phyloP scores from a whole-genome alignment of 78 protist genomes.

The Dictyostelium discoideum region DNA sequence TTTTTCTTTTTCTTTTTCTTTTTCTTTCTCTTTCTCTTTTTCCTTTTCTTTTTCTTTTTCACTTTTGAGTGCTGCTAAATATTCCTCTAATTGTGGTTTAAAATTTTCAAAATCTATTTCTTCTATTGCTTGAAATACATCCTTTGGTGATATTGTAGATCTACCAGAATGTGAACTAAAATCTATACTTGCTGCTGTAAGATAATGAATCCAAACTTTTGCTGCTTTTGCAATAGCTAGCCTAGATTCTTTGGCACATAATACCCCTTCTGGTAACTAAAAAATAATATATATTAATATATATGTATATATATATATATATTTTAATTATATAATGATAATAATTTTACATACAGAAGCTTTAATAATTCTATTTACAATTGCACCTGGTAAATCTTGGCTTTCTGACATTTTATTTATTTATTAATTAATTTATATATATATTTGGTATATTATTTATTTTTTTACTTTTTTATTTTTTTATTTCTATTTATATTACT shows the following conservation, averaged over 20 bases:
- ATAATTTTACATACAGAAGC: slow-evolving; percentile 16
- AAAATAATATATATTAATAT: background rate
- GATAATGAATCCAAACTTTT: slow-evolving; percentile 61
- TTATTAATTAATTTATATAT: background rate
- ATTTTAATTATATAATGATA: too few species aligned
- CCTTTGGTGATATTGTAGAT: slow-evolving; percentile 47
- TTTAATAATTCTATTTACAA: slow-evolving; percentile 35
- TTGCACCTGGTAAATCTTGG: slow-evolving; percentile 49
- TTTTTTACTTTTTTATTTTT: background rate
- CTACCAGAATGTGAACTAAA: slow-evolving; percentile 36
- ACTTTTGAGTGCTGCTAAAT: background rate
- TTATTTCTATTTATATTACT: too few species aligned
- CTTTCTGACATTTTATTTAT: slow-evolving; percentile 40
- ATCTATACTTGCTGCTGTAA: slow-evolving; percentile 43
- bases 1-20: slow-evolving; percentile 27
- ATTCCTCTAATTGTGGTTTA: slow-evolving; percentile 24
- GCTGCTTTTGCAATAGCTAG: slow-evolving; percentile 68
- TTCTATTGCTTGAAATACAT: slow-evolving; percentile 38
- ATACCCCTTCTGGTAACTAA: slow-evolving; percentile 52
- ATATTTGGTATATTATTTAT: background rate
- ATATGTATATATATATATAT: too few species aligned
- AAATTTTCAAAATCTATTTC: slow-evolving; percentile 37
- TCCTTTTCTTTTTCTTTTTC: background rate
- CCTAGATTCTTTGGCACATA: slow-evolving; percentile 45
- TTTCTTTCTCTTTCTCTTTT: slow-evolving; percentile 21